Conservation (phyloP, 441 rosid species). For the Euphorbia celastroides region DNA sequence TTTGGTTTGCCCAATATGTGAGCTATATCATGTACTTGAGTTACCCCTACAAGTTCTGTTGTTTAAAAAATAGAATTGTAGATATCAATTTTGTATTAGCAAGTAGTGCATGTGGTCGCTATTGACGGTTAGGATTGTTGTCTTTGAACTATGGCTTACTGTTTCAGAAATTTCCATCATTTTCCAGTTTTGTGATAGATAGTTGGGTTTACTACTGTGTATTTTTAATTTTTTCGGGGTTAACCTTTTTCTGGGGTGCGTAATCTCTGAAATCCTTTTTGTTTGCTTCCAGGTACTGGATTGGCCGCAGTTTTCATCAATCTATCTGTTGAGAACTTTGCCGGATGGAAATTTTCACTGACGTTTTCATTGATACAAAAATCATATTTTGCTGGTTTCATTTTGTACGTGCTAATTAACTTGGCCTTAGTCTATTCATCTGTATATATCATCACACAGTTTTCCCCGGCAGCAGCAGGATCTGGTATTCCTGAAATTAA, state of each 20-base stretch:
- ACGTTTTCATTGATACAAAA: constrained; percentile 80
- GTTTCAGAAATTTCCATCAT: neutral
- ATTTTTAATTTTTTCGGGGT: neutral
- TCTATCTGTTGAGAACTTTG: constrained; percentile 94
- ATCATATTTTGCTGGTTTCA: constrained; percentile 80
- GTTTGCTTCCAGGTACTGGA: constrained; percentile 71
- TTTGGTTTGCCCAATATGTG: neutral
- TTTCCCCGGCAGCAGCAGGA: constrained; percentile 97
- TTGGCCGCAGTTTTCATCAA: constrained; percentile 92
- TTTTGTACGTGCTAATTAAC: constrained; percentile 70
- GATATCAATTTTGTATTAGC: neutral
- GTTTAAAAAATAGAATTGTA: neutral
- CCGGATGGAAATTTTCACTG: constrained; percentile 88
- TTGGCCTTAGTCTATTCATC: constrained; percentile 82
- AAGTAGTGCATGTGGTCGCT: constrained; percentile 10
- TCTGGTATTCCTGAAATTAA: constrained; percentile 98
- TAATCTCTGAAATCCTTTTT: neutral
- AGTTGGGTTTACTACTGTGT: too few relatives aligned
- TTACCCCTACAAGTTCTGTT: neutral
- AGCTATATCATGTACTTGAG: neutral
- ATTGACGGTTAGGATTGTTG: neutral
- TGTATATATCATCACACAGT: constrained; percentile 74
- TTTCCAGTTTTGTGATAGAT: neutral
- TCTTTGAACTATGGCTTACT: neutral
- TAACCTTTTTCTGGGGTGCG: neutral